Percentiles rank a stretch among this genome's conserved stretches.
Evolutionary conservation across 176 grass and related monocot species (phyloP).

Genomic region (Leersia perrieri): DNA sequence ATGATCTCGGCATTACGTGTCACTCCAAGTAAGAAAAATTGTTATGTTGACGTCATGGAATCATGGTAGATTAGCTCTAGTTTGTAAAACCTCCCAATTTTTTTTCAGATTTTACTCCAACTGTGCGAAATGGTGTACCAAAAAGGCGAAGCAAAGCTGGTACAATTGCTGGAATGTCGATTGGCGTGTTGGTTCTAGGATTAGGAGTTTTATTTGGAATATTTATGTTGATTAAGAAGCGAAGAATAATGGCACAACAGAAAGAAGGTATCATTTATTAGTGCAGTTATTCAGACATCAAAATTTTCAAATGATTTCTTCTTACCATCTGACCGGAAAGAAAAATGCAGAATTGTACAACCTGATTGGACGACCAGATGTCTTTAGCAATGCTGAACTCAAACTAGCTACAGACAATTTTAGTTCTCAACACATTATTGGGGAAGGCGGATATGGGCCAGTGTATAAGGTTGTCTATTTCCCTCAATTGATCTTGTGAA

Average conservation of each 20-base stretch:
- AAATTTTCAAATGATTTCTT: background rate
- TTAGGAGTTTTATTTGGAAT: conserved; percentile 33
- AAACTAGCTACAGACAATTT: conserved; percentile 35
- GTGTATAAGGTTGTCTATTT: conserved; percentile 48
- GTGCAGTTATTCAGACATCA: background rate
- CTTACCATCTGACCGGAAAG: background rate
- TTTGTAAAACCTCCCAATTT: conserved; percentile 1
- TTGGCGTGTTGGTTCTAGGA: conserved; percentile 20
- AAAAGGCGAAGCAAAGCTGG: conserved; percentile 32
- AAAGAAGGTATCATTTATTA: conserved; percentile 32
- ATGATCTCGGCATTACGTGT: conserved; percentile 71
- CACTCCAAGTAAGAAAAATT: conserved; percentile 43
- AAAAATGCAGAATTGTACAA: conserved; percentile 16
- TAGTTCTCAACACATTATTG: conserved; percentile 47
- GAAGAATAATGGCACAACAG: conserved; percentile 27
- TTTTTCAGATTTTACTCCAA: conserved; percentile 69
- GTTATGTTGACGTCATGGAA: background rate
- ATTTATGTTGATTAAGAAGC: conserved; percentile 36
- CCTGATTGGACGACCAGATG: conserved; percentile 17
- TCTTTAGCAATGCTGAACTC: conserved; percentile 14
- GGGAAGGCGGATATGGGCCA: conserved; percentile 63
- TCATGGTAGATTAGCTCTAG: background rate
- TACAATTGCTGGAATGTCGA: conserved; percentile 47
- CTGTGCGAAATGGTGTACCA: conserved; percentile 19
- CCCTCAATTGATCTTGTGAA: background rate